Evolutionary conservation across 139 green algal genomes (phyloP).

Genomic region (Yamagishiella unicocca): DNA sequence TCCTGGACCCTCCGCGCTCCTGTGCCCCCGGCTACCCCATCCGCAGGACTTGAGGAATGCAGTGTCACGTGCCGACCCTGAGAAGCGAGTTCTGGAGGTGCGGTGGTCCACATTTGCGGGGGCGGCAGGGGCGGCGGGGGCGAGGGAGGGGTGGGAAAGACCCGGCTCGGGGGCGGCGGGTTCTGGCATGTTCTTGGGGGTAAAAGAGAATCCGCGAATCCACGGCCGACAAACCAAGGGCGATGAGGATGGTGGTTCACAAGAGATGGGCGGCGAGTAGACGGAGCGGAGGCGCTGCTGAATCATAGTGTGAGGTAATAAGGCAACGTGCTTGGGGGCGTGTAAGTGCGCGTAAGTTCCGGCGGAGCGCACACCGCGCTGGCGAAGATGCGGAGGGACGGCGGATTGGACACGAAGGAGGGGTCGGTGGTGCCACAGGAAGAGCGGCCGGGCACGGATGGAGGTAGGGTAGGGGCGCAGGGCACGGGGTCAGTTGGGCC

Average conservation of each 20-base stretch:
- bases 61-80: constrained; percentile 8
- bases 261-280: not conserved
- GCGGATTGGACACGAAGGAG: too few relatives aligned
- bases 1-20: not conserved
- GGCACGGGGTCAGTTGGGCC: not conserved
- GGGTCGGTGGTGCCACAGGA: too few relatives aligned
- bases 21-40: not conserved
- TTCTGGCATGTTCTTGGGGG: not conserved
- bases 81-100: constrained; percentile 38
- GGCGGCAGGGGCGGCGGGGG: not conserved
- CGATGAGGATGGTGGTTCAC: too few relatives aligned
- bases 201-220: not conserved
- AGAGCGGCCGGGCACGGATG: too few relatives aligned
- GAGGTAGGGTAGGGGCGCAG: too few relatives aligned
- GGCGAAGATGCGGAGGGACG: too few relatives aligned
- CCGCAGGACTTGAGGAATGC: constrained; percentile 13
- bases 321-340: too few relatives aligned
- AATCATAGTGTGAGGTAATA: too few relatives aligned
- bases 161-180: not conserved
- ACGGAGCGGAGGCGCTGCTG: not conserved
- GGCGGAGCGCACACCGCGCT: too few relatives aligned
- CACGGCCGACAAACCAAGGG: too few relatives aligned
- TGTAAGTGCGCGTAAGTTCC: too few relatives aligned
- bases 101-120: not conserved
- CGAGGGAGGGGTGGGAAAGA: not conserved